These are phyloP conservation scores for Hypoxylon sp. DNA, from an alignment of 2,329 filamentous ascomycete genomes.

Conservation along the genomic window DNA sequence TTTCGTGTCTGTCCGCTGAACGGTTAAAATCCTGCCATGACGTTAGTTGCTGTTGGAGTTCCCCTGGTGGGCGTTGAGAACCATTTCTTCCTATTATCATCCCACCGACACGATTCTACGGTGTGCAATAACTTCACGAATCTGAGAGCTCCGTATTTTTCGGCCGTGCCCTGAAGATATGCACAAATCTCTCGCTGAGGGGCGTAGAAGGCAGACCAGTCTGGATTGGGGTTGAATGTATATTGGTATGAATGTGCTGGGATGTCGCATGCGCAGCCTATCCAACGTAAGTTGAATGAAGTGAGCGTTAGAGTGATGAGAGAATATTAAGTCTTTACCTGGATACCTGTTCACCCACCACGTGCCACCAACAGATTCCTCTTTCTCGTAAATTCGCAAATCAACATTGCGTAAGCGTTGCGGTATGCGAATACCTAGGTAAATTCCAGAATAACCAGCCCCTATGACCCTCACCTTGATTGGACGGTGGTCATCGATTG, in stretches of 20 bases:
- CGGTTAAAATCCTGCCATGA: constrained; percentile 53
- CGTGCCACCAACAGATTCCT: constrained; percentile 57
- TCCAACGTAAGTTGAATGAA: constrained; percentile 22
- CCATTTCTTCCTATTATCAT: constrained; percentile 59
- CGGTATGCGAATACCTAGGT: constrained; percentile 55
- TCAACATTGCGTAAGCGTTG: constrained; percentile 56
- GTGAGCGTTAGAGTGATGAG: not conserved
- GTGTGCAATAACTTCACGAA: constrained; percentile 63
- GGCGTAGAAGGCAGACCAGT: constrained; percentile 68
- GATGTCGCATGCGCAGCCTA: constrained; percentile 55
- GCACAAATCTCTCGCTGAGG: constrained; percentile 64
- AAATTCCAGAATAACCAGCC: constrained; percentile 57
- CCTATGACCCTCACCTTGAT: constrained; percentile 57
- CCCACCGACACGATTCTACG: constrained; percentile 60
- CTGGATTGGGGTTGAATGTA: constrained; percentile 68
- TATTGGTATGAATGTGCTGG: constrained; percentile 70
- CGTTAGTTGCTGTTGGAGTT: constrained; percentile 3
- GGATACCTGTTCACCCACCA: constrained; percentile 59
- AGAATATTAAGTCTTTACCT: constrained; percentile 42
- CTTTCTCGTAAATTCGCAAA: constrained; percentile 55
- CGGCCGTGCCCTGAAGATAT: constrained; percentile 64
- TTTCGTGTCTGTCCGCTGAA: constrained; percentile 56
- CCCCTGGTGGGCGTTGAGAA: constrained; percentile 17
- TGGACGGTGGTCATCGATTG: constrained; percentile 52
- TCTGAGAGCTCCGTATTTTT: constrained; percentile 63